Evolutionary conservation across 1,139 yeast species (phyloP).

Genomic region (Pichia sp.): DNA sequence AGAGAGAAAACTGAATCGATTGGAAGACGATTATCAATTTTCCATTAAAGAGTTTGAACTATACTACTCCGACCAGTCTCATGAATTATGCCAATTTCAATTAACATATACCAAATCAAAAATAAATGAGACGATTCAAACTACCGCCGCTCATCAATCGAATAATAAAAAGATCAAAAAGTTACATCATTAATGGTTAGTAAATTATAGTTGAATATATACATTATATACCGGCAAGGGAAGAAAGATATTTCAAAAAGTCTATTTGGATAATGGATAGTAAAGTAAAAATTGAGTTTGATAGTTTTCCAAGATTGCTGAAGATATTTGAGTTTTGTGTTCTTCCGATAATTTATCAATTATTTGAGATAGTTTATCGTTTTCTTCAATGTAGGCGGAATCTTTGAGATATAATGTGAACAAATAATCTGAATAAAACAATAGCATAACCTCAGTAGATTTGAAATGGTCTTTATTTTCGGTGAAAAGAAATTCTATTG

Average conservation of each 20-base stretch:
- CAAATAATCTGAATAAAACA: slow-evolving; percentile 19
- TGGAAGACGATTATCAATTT: slow-evolving; percentile 1
- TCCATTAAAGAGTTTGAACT: slow-evolving; percentile 5
- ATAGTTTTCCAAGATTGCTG: slow-evolving; percentile 15
- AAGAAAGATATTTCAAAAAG: background rate
- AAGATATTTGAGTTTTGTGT: background rate
- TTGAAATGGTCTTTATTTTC: background rate
- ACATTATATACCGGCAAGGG: background rate
- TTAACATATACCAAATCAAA: background rate
- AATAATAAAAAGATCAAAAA: too few species aligned
- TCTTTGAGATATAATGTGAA: slow-evolving; percentile 13
- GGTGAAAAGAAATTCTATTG: background rate
- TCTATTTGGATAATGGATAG: slow-evolving; percentile 15
- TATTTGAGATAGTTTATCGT: slow-evolving; percentile 1
- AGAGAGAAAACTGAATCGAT: background rate
- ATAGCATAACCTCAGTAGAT: slow-evolving; percentile 5
- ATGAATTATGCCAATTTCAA: slow-evolving; percentile 1
- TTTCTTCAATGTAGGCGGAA: background rate
- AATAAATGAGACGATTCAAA: background rate
- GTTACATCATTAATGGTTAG: too few species aligned
- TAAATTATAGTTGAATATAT: background rate
- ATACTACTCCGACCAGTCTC: slow-evolving; percentile 8
- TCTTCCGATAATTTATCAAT: slow-evolving; percentile 7
- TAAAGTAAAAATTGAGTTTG: slow-evolving; percentile 18
- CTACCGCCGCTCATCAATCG: too few species aligned